Evolutionary conservation across 2,329 filamentous ascomycete genomes (phyloP).

Genomic region (Passalora sequoiae): DNA sequence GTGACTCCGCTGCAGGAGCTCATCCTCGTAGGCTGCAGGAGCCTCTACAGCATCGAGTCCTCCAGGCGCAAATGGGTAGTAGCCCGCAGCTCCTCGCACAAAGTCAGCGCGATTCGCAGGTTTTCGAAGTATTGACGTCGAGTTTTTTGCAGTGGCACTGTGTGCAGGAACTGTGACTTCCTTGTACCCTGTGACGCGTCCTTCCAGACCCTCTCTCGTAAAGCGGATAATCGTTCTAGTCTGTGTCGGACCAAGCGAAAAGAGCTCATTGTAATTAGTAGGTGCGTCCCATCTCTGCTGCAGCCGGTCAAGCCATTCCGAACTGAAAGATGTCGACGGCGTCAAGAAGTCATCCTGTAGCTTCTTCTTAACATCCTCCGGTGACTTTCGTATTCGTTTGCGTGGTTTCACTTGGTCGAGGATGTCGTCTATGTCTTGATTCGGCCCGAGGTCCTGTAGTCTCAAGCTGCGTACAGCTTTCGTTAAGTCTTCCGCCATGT

Average conservation of each 20-base stretch:
- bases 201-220: constrained; percentile 83
- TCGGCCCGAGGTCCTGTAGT: constrained; percentile 32
- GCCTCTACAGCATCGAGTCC: constrained; percentile 83
- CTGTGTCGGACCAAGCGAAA: constrained; percentile 82
- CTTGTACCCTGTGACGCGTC: constrained; percentile 85
- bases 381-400: constrained; percentile 51
- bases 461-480: constrained; percentile 51
- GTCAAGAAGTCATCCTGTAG: constrained; percentile 74
- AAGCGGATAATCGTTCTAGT: constrained; percentile 93
- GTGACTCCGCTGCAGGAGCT: constrained; percentile 51
- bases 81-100: constrained; percentile 84
- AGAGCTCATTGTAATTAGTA: constrained; percentile 75
- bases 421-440: constrained; percentile 52
- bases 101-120: constrained; percentile 84
- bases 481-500: constrained; percentile 36
- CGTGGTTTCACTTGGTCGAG: constrained; percentile 51
- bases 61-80: constrained; percentile 89
- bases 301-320: constrained; percentile 79
- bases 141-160: constrained; percentile 90
- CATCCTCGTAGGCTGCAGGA: constrained; percentile 76
- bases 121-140: constrained; percentile 79
- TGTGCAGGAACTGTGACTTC: constrained; percentile 88
- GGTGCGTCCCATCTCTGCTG: constrained; percentile 87
- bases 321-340: constrained; percentile 72
- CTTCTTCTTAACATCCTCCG: constrained; percentile 60